phyloP scores from a whole-genome alignment of 352 stramenopile species.

The Phytophthora capsici region DNA sequence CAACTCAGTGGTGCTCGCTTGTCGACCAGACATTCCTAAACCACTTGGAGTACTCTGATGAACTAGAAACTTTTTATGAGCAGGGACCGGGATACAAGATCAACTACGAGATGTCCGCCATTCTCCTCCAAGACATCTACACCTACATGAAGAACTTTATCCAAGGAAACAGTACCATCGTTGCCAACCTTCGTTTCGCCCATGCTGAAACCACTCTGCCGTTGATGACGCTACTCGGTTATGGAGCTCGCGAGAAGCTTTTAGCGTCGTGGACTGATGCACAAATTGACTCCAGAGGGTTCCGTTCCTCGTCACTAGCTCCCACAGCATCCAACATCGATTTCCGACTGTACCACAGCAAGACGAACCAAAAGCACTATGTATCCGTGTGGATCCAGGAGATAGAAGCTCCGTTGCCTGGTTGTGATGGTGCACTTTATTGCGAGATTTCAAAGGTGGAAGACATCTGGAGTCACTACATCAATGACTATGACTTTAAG shows the following conservation, averaged over 20 bases:
- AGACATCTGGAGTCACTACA: slow-evolving; percentile 60
- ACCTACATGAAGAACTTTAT: slow-evolving; percentile 57
- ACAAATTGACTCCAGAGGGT: slow-evolving; percentile 52
- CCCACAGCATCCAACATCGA: slow-evolving; percentile 78
- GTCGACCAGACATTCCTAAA: slow-evolving; percentile 48
- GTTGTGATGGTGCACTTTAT: slow-evolving; percentile 50
- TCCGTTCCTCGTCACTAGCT: slow-evolving; percentile 61
- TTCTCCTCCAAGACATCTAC: slow-evolving; percentile 70
- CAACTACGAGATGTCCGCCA: slow-evolving; percentile 79
- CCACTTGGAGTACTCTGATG: slow-evolving; percentile 64
- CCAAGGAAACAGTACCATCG: slow-evolving; percentile 36
- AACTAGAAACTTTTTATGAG: slow-evolving; percentile 79
- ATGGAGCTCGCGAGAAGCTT: slow-evolving; percentile 45
- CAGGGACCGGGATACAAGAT: slow-evolving; percentile 64
- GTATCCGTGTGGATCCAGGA: slow-evolving; percentile 64
- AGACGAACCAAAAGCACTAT: slow-evolving; percentile 49
- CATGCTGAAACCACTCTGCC: slow-evolving; percentile 82
- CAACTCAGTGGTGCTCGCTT: slow-evolving; percentile 68
- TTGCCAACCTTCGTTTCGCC: slow-evolving; percentile 66
- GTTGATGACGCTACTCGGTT: slow-evolving; percentile 75
- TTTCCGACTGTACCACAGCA: slow-evolving; percentile 63
- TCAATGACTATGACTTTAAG: slow-evolving; percentile 52
- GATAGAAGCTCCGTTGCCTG: slow-evolving; percentile 41
- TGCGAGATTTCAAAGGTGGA: slow-evolving; percentile 57
- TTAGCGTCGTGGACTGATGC: slow-evolving; percentile 40